These are phyloP conservation scores for Ettlia oleoabundans DNA, from an alignment of 139 green algal genomes.

Conservation along the genomic window DNA sequence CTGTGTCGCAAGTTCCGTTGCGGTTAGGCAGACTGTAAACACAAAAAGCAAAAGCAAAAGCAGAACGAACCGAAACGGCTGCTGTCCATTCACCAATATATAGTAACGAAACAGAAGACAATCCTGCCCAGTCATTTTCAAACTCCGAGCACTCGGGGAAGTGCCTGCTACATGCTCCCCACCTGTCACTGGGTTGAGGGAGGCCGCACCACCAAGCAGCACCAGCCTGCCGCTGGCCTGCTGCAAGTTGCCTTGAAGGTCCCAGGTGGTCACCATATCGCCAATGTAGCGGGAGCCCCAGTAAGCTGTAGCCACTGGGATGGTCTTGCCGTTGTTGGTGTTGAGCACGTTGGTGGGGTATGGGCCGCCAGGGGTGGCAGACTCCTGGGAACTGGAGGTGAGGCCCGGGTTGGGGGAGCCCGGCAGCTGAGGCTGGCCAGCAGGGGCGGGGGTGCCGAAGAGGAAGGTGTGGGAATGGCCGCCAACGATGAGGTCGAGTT, in stretches of 20 bases:
- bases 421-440: slow-evolving; percentile 10
- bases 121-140: too few species aligned
- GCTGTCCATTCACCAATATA: neutral
- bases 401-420: slow-evolving; percentile 6
- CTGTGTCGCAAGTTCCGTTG: too few species aligned
- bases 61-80: too few species aligned
- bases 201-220: slow-evolving; percentile 36
- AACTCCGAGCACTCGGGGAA: too few species aligned
- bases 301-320: slow-evolving; percentile 44
- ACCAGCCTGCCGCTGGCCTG: neutral
- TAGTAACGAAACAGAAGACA: neutral
- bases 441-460: slow-evolving; percentile 27
- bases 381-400: slow-evolving; percentile 1
- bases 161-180: too few species aligned
- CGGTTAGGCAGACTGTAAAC: too few species aligned
- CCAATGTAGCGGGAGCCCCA: slow-evolving; percentile 42
- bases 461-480: slow-evolving; percentile 53
- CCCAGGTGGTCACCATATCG: slow-evolving; percentile 32
- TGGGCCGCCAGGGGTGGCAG: neutral
- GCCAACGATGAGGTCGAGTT: slow-evolving; percentile 51
- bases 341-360: slow-evolving; percentile 38
- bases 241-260: slow-evolving; percentile 6
- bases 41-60: too few species aligned
- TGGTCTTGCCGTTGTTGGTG: slow-evolving; percentile 16
- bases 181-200: slow-evolving; percentile 21